Base-by-base conservation (phyloP, 306 rosid species). In the Boehmeria nivea region DNA sequence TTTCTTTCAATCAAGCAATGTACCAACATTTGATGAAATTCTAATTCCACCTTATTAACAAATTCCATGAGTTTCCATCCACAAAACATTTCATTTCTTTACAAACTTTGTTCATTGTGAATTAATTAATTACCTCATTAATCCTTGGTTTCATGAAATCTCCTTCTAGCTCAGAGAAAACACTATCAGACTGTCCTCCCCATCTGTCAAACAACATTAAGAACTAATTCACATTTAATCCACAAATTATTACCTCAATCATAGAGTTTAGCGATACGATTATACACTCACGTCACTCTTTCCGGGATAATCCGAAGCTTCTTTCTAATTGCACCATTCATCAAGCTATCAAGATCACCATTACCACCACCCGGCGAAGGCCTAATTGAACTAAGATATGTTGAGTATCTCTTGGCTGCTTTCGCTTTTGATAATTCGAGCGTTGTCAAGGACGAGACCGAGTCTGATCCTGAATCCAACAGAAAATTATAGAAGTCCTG, bases 141-240 rank as follows among this genome's bases (percentile, higher is more conserved):
- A 91, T 91, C 68, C 95, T 78, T 39, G 99, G 96, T 43, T 27
- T 91, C 99, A 91, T 91, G 43, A 91, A 91, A 43, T 91, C 99
- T 15, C 78, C 85, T 28, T 9, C 14, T 25, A 91, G 65, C 13
- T 28, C 0, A 1, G 4, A 0, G 31, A 84, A 91, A 5, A 81
- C 99, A 0, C 11, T 0, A 3, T 17, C 45, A 2, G 81, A 51
- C 48, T 91, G 95, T 17, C 66, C 79, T 64, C 81, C 80, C 98
- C 98, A 91, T 64, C 98, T 91, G 74, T 31, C 4, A 12, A 43
- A n/a, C 26, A 5, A 6, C 10, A 20, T 19, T 20, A 33, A 34
- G 4, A 24, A 51, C 6, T 19, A 46, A 21, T 16, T 20, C 0
- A 31, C 36, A 4, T 31, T 19, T 15, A 46, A 19, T 46, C 3